These are phyloP conservation scores for Aspergillus eucalypticola DNA, from an alignment of 2,329 filamentous ascomycete species.

Conservation along the genomic window DNA sequence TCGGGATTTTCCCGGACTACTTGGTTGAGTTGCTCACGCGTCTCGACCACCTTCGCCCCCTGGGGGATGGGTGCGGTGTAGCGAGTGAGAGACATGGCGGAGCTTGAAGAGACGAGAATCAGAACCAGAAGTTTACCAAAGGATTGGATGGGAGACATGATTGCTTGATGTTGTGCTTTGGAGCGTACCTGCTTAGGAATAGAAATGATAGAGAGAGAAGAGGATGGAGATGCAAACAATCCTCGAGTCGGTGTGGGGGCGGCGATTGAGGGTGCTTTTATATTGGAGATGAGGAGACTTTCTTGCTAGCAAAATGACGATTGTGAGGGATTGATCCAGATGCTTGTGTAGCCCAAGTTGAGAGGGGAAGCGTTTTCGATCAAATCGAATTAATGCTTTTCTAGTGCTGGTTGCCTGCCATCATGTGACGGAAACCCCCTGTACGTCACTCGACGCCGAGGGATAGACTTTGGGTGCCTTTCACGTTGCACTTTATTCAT, in stretches of 20 bases:
- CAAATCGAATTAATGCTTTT: background rate
- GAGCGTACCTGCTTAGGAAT: background rate
- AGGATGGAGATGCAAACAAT: background rate
- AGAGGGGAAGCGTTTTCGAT: background rate
- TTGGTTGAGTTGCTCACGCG: conserved; percentile 4
- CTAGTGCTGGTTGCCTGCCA: background rate
- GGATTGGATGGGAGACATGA: background rate
- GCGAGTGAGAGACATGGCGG: conserved; percentile 1
- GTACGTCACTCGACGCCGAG: background rate
- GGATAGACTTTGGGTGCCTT: background rate
- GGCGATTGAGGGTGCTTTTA: background rate
- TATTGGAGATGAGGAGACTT: background rate
- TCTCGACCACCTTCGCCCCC: conserved; percentile 7
- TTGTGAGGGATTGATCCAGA: background rate
- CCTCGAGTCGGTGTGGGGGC: background rate
- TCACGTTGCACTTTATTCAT: background rate
- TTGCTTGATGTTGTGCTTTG: background rate
- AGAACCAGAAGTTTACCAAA: background rate
- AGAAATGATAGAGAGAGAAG: background rate
- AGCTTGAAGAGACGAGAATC: background rate
- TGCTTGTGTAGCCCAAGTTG: background rate
- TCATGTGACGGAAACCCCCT: background rate
- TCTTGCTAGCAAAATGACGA: background rate
- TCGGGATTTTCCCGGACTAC: background rate
- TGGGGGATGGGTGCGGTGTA: conserved; percentile 22